Evolutionary conservation across 345 rosid species (phyloP).

Genomic region (Iberis pinnata): DNA sequence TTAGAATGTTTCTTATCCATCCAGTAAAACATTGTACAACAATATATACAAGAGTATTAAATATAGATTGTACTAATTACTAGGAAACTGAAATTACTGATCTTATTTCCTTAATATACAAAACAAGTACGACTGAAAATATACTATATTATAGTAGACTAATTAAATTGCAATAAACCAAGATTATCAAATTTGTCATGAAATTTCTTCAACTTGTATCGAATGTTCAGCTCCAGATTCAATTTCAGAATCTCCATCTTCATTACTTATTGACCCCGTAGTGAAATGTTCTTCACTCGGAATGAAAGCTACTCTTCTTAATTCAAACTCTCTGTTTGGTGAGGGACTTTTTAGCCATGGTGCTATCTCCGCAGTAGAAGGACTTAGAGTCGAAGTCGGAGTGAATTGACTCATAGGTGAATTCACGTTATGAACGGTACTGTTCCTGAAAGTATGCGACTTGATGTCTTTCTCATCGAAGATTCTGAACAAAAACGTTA

Average conservation of each 20-base stretch:
- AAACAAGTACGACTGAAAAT: no score
- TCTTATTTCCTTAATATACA: no score
- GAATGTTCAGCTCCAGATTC: background rate
- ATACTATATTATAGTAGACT: no score
- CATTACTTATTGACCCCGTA: background rate
- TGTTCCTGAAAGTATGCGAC: slow-evolving; percentile 29
- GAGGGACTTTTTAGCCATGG: slow-evolving; percentile 13
- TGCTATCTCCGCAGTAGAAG: slow-evolving; percentile 12
- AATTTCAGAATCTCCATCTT: background rate
- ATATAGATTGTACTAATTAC: no score
- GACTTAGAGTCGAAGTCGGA: slow-evolving; percentile 18
- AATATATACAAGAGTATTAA: no score
- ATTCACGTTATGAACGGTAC: background rate
- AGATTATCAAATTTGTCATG: no score
- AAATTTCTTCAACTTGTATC: no score
- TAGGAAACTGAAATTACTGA: no score
- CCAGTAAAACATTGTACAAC: no score
- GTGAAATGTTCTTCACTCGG: slow-evolving; percentile 2
- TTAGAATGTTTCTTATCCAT: no score
- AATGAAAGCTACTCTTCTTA: slow-evolving; percentile 10
- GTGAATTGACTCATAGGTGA: no score
- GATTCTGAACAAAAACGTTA: slow-evolving; percentile 18
- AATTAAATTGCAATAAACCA: no score
- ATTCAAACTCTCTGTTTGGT: slow-evolving; percentile 16
- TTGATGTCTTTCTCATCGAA: slow-evolving; percentile 32